A percentile compares a stretch with the other conserved stretches of the same genome.
Conservation (phyloP, 176 grass and related monocot species). For the Themeda triandra region DNA sequence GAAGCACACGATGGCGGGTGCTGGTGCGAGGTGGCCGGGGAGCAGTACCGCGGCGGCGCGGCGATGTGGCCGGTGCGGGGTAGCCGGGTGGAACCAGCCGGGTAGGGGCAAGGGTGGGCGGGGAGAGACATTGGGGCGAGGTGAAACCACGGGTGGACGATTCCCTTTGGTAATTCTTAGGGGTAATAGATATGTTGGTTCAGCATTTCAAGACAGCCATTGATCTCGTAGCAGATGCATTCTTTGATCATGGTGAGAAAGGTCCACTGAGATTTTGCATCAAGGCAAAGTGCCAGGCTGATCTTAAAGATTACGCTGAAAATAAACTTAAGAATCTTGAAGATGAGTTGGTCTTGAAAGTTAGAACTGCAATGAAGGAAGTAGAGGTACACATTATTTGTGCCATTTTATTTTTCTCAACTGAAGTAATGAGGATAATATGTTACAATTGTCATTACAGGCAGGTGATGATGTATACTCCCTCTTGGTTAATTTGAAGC, state of each 20-base stretch:
- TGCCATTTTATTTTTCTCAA: neutral
- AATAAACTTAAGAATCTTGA: slow-evolving; percentile 90
- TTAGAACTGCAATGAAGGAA: slow-evolving; percentile 90
- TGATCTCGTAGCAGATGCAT: slow-evolving; percentile 83
- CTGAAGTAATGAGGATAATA: slow-evolving; percentile 25
- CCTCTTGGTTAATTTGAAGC: slow-evolving; percentile 95
- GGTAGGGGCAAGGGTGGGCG: too few relatives aligned
- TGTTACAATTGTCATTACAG: slow-evolving; percentile 35
- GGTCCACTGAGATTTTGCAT: slow-evolving; percentile 87
- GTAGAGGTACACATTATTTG: slow-evolving; percentile 63
- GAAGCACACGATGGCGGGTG: too few relatives aligned
- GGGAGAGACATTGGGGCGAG: too few relatives aligned
- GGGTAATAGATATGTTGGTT: slow-evolving; percentile 32
- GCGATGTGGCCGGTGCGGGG: too few relatives aligned
- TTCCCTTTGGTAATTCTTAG: too few relatives aligned
- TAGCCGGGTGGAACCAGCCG: too few relatives aligned
- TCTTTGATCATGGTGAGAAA: slow-evolving; percentile 98
- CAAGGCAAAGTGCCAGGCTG: slow-evolving; percentile 79
- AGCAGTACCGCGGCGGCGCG: too few relatives aligned
- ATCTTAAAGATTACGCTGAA: slow-evolving; percentile 81
- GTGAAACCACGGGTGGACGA: too few relatives aligned
- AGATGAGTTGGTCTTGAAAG: slow-evolving; percentile 77
- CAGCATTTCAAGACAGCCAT: slow-evolving; percentile 90
- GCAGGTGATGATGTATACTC: slow-evolving; percentile 98
- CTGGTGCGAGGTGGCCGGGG: too few relatives aligned